These are phyloP conservation scores for Saccharomyces hybrid DNA, from an alignment of 1,139 yeast genomes.

Conservation along the genomic window DNA sequence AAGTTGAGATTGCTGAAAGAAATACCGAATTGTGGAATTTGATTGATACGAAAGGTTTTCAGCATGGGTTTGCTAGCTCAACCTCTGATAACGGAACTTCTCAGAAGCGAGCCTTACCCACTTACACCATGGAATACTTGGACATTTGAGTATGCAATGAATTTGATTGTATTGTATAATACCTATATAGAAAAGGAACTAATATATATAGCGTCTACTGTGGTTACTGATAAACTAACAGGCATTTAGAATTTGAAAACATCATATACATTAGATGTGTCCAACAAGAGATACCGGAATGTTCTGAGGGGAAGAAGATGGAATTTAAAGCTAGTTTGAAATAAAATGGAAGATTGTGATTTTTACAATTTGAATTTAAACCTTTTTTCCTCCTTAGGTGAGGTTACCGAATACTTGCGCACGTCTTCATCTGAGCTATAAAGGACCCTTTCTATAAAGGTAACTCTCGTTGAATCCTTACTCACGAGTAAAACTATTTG, in stretches of 20 bases:
- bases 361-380: conserved; percentile 14
- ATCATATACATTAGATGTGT: not conserved
- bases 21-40: conserved; percentile 28
- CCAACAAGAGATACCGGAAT: not conserved
- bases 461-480: conserved; percentile 38
- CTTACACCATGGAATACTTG: conserved; percentile 27
- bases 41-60: conserved; percentile 20
- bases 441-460: conserved; percentile 39
- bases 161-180: not conserved
- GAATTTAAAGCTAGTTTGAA: not conserved
- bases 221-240: not conserved
- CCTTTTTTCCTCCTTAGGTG: conserved; percentile 16
- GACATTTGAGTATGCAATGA: conserved; percentile 13
- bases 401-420: conserved; percentile 9
- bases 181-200: not conserved
- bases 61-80: conserved; percentile 5
- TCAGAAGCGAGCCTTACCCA: conserved; percentile 17
- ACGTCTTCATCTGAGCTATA: conserved; percentile 34
- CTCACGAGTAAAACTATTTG: conserved; percentile 69
- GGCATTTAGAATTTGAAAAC: not conserved
- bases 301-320: not conserved
- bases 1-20: conserved; percentile 26
- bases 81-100: conserved; percentile 6
- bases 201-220: not conserved
- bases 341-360: not conserved